Conservation (phyloP, 768 basidiomycete species). For the Termitomyces bulborhizus region DNA sequence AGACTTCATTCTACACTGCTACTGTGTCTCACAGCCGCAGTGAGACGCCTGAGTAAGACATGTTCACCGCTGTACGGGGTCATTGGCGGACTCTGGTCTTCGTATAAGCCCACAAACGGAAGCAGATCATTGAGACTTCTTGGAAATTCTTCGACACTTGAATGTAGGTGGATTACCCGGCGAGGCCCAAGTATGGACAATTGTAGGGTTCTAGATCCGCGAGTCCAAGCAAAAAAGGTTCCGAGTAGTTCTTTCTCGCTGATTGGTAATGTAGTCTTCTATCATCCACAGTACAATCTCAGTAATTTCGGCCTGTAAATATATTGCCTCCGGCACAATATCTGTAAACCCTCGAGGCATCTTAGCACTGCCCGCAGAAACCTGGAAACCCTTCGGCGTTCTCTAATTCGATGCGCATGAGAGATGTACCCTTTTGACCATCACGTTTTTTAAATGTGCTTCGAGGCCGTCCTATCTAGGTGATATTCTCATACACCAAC, state of each 20-base stretch:
- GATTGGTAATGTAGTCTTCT: background rate
- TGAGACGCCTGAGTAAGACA: background rate
- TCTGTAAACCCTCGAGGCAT: background rate
- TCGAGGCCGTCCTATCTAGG: background rate
- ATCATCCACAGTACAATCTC: background rate
- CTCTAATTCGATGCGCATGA: constrained; percentile 1
- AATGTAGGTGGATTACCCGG: background rate
- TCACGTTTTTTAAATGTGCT: background rate
- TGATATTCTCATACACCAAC: background rate
- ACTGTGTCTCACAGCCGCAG: background rate
- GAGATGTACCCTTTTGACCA: background rate
- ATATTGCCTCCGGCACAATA: background rate
- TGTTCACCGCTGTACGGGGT: background rate
- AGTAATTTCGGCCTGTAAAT: background rate
- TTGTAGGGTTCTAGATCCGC: background rate
- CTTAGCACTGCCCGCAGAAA: background rate
- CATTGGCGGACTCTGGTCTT: background rate
- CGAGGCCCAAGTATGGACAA: too few species aligned
- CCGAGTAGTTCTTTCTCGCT: too few species aligned
- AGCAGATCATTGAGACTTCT: too few species aligned
- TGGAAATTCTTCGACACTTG: background rate
- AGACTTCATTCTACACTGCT: background rate
- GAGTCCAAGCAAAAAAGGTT: too few species aligned
- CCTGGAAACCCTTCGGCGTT: constrained; percentile 1
- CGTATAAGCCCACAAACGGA: too few species aligned